phyloP scores from a whole-genome alignment of 257 asterid species.

The Lithospermum erythrorhizon region DNA sequence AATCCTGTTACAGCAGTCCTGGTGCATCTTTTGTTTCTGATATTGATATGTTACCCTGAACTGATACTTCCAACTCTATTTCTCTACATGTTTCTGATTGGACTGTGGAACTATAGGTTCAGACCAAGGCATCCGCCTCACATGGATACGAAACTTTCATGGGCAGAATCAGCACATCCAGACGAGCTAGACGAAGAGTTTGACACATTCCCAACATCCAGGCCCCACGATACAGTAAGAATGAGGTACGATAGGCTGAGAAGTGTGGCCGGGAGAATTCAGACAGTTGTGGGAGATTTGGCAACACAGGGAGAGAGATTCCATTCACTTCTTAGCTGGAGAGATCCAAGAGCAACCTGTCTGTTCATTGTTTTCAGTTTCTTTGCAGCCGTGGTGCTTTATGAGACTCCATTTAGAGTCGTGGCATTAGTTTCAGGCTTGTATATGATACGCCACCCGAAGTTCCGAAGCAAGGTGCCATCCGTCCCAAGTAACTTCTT shows the following conservation, averaged over 20 bases:
- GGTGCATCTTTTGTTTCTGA: constrained; percentile 10
- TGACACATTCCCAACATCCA: constrained; percentile 18
- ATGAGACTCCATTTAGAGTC: constrained; percentile 18
- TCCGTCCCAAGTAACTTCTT: constrained; percentile 15
- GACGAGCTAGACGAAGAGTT: constrained; percentile 23
- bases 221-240: constrained; percentile 12
- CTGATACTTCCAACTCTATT: constrained; percentile 15
- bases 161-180: constrained; percentile 17
- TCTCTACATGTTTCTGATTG: constrained; percentile 15
- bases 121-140: constrained; percentile 17
- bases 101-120: constrained; percentile 16
- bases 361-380: constrained; percentile 14
- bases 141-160: constrained; percentile 22
- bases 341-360: constrained; percentile 19
- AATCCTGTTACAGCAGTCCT: constrained; percentile 14
- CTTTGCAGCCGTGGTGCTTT: constrained; percentile 16
- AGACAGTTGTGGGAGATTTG: constrained; percentile 18
- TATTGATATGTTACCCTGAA: constrained; percentile 19
- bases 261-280: constrained; percentile 22
- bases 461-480: constrained; percentile 19
- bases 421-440: constrained; percentile 14
- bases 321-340: constrained; percentile 15
- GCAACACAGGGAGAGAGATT: constrained; percentile 22
- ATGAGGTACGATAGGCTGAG: constrained; percentile 24
- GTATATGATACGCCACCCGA: constrained; percentile 15